Percentiles rank a stretch among this genome's conserved stretches.
These are phyloP conservation scores for Microstegium vimineum DNA, from an alignment of 176 grass and related monocot species.

Conservation along the genomic window DNA sequence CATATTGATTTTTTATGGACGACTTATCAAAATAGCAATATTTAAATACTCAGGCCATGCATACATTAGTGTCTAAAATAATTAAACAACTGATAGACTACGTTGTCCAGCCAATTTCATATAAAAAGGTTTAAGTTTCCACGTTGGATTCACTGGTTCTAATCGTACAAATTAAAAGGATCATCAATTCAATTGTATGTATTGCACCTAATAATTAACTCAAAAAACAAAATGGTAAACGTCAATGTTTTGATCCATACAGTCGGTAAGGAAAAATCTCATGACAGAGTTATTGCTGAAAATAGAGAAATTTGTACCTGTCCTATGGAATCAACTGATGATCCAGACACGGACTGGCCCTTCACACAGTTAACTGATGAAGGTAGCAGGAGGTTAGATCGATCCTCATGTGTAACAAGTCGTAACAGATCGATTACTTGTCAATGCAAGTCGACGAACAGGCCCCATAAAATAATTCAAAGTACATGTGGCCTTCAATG, in stretches of 20 bases:
- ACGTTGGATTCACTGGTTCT: background rate
- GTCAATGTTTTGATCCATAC: background rate
- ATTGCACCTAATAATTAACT: background rate
- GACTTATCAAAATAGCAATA: background rate
- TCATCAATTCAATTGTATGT: background rate
- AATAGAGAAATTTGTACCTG: background rate
- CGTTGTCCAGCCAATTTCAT: background rate
- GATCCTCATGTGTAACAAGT: background rate
- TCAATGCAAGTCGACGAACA: slow-evolving; percentile 6
- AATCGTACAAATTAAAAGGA: background rate
- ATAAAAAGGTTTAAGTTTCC: background rate
- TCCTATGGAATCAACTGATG: background rate
- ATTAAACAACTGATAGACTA: too few species aligned
- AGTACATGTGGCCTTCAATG: slow-evolving; percentile 39
- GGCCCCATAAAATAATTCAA: slow-evolving; percentile 32
- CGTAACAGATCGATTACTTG: background rate
- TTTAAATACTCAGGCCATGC: background rate
- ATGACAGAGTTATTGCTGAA: background rate
- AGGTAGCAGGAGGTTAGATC: background rate
- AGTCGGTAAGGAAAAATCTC: background rate
- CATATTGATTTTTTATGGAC: background rate
- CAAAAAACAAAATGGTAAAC: background rate
- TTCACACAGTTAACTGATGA: background rate
- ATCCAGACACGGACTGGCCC: background rate
- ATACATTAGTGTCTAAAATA: background rate